Evolutionary conservation across 495 filamentous ascomycete species (phyloP), one percentile per base, ranked within the genome.

Genomic region (Talaromyces wortmannii): DNA sequence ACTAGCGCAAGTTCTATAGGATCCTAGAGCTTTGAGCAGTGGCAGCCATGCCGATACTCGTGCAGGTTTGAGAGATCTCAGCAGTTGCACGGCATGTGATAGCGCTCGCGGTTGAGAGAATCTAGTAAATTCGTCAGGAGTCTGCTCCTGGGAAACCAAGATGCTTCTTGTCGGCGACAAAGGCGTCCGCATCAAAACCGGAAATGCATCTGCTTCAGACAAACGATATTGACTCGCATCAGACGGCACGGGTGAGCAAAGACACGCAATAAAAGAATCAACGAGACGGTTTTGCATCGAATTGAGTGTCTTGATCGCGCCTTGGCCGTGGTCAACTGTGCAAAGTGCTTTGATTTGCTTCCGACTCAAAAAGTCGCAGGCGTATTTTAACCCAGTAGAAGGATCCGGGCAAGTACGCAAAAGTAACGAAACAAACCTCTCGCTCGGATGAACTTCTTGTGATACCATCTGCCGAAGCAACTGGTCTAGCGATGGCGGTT

Each of bases 401-500:
- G 80, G 65, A 43, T 65, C 69, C 5, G 60, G 57, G 11, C 77
- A 74, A 36, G 71, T 66, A 4, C 63, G 61, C n/a, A 86, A 52
- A 33, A 86, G 66, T 31, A 77, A 65, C 0, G 68, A 69, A 5
- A 86, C 55, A 33, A 80, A 76, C 40, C 63, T 64, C 0, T 61
- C 67, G 2, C 63, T 57, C 7, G 79, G 75, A 31, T 61, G 63
- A 29, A 86, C 57, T 3, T 70, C 71, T 17, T 80, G 70, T 0
- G 64, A 58, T 18, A 70, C 59, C 78, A 89, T 86, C 53, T 77
- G 65, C 5, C 76, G 58, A 31, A 80, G 71, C 29, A 89, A 72
- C 10, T 76, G 73, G 16, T 82, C 67, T 7, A 81, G 42, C 0
- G 72, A 72, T 3, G 86, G 87, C 13, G 83, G 75, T 45, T 78